phyloP scores from a whole-genome alignment of 495 filamentous ascomycete species.

The Penicillium psychrofluorescens region DNA sequence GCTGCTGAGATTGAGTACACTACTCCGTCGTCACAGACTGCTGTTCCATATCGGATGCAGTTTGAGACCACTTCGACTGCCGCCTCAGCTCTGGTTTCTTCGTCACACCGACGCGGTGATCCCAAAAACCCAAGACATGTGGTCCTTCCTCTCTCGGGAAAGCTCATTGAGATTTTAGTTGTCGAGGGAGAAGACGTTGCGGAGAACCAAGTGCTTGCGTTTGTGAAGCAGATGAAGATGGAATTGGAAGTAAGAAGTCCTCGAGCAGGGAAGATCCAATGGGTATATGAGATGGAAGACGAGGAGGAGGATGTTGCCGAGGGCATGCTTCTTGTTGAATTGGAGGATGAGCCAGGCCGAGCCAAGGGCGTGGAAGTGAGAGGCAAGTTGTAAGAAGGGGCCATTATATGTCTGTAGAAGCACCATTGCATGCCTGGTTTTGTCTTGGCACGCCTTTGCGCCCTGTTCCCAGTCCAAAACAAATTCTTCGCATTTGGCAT shows the following conservation, averaged over 20 bases:
- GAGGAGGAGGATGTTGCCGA: slow-evolving; percentile 53
- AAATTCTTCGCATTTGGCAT: too few species aligned
- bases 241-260: slow-evolving; percentile 51
- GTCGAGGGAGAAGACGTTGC: slow-evolving; percentile 44
- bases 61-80: slow-evolving; percentile 41
- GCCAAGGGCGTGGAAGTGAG: slow-evolving; percentile 4
- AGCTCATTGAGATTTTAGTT: slow-evolving; percentile 51
- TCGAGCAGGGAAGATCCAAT: slow-evolving; percentile 40
- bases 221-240: slow-evolving; percentile 65
- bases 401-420: too few species aligned
- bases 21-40: slow-evolving; percentile 21
- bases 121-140: slow-evolving; percentile 45
- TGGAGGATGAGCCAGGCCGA: slow-evolving; percentile 28
- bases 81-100: slow-evolving; percentile 36
- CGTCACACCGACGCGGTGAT: slow-evolving; percentile 45
- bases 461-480: too few species aligned
- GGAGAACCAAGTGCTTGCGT: slow-evolving; percentile 49
- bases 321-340: slow-evolving; percentile 46
- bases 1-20: slow-evolving; percentile 50
- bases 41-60: slow-evolving; percentile 35
- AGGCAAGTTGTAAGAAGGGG: slow-evolving; percentile 18
- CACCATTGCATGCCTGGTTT: too few species aligned
- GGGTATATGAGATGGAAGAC: slow-evolving; percentile 51
- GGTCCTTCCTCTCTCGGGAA: slow-evolving; percentile 51
- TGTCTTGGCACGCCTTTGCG: too few species aligned